A percentile compares a stretch with the other conserved stretches of the same genome.
These are phyloP conservation scores for Pistacia integerrima DNA, from an alignment of 345 rosid genomes.

Conservation along the genomic window DNA sequence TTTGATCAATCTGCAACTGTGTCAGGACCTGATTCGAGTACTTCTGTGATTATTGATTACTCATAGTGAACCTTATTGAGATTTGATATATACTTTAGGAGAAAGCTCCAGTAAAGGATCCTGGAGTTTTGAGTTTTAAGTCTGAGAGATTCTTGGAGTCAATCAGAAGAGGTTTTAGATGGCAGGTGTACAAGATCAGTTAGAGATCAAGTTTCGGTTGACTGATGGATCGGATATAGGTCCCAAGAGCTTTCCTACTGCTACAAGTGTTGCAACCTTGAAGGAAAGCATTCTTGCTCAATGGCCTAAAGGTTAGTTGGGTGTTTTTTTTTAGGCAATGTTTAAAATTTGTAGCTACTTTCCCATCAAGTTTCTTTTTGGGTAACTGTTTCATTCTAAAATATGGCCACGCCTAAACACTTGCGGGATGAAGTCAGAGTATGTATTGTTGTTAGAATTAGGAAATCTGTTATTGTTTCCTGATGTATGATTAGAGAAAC, in stretches of 20 bases:
- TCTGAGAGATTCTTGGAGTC: constrained; percentile 26
- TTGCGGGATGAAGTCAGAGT: constrained; percentile 1
- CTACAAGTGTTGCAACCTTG: constrained; percentile 81
- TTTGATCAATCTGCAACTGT: constrained; percentile 21
- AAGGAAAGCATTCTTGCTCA: constrained; percentile 91
- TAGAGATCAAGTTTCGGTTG: constrained; percentile 93
- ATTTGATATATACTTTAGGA: constrained; percentile 15
- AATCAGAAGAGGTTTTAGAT: constrained; percentile 34
- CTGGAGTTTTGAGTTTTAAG: constrained; percentile 23
- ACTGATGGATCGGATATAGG: constrained; percentile 94
- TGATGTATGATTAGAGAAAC: background rate
- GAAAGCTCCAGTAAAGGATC: constrained; percentile 27
- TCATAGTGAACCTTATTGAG: constrained; percentile 21
- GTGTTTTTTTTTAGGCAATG: constrained; percentile 7
- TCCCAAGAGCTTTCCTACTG: constrained; percentile 81
- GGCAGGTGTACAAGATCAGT: constrained; percentile 80
- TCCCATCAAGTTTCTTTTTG: background rate
- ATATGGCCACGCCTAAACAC: background rate
- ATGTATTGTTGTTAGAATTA: background rate
- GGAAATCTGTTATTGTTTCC: background rate
- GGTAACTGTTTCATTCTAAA: constrained; percentile 10
- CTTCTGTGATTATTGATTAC: constrained; percentile 25
- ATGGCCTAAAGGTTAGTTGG: constrained; percentile 87
- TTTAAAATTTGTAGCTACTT: background rate
- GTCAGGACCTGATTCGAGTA: constrained; percentile 11